Evolutionary conservation across 805 yeast species (phyloP).

Genomic region (Saturnispora kantuleensis): DNA sequence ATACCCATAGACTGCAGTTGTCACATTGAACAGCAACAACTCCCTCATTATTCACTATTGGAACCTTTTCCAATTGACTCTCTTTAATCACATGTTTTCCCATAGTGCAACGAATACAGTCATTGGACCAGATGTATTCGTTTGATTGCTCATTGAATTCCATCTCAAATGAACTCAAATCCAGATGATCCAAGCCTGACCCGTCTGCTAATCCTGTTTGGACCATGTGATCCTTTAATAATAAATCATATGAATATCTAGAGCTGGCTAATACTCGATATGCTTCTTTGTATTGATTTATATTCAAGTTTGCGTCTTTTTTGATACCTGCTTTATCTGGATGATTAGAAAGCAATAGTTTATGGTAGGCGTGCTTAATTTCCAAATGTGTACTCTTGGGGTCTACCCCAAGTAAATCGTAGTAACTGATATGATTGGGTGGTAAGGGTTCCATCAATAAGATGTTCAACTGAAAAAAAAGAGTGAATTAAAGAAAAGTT

Average conservation of each 20-base stretch:
- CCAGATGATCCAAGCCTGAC: constrained; percentile 35
- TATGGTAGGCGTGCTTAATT: constrained; percentile 56
- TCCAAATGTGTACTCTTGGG: constrained; percentile 29
- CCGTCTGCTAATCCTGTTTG: constrained; percentile 51
- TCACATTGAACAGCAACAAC: constrained; percentile 63
- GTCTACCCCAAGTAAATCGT: constrained; percentile 47
- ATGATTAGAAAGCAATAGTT: constrained; percentile 50
- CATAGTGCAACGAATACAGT: constrained; percentile 58
- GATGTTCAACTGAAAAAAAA: neutral
- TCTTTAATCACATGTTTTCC: constrained; percentile 28
- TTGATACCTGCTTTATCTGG: constrained; percentile 54
- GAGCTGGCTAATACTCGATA: constrained; percentile 44
- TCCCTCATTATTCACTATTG: constrained; percentile 29
- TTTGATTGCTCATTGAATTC: neutral
- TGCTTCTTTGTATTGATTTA: constrained; percentile 48
- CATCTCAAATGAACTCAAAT: constrained; percentile 6
- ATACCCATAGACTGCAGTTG: constrained; percentile 81
- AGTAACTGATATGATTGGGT: constrained; percentile 28
- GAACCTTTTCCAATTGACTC: constrained; percentile 36
- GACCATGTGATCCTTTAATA: constrained; percentile 27
- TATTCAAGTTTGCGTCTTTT: neutral
- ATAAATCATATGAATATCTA: constrained; percentile 44
- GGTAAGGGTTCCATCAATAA: constrained; percentile 1
- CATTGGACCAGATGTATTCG: constrained; percentile 29
- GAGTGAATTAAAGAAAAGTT: neutral